These are phyloP conservation scores for Penicillium cinerascens DNA, from an alignment of 495 filamentous ascomycete genomes.

Conservation along the genomic window DNA sequence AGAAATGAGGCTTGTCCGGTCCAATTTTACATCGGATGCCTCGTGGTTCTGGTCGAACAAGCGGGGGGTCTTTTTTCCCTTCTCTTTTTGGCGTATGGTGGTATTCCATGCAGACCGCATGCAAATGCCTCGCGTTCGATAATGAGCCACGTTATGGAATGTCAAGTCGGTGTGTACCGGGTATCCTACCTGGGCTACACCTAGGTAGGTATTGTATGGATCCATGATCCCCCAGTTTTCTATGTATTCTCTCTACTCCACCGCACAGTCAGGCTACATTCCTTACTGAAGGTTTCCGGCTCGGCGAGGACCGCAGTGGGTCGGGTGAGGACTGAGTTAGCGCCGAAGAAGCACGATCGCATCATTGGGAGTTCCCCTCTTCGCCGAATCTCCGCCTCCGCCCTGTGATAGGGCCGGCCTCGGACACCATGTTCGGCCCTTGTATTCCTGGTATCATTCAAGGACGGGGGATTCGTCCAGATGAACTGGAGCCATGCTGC, in stretches of 20 bases:
- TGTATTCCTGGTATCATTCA: constrained; percentile 21
- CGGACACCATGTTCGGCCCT: constrained; percentile 23
- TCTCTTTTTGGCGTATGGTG: not conserved
- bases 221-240: not conserved
- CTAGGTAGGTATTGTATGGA: too few relatives aligned
- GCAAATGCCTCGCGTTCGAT: constrained; percentile 1
- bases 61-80: constrained; percentile 10
- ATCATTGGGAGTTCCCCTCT: constrained; percentile 20
- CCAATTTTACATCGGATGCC: constrained; percentile 19
- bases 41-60: constrained; percentile 25
- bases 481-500: constrained; percentile 20
- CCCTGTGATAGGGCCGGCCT: constrained; percentile 22
- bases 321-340: constrained; percentile 18
- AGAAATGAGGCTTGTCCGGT: not conserved
- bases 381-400: constrained; percentile 13
- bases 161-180: not conserved
- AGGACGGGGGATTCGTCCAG: constrained; percentile 20
- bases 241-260: not conserved
- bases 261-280: not conserved
- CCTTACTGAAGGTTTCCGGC: constrained; percentile 29
- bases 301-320: constrained; percentile 32
- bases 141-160: not conserved
- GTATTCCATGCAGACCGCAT: constrained; percentile 3
- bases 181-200: too few relatives aligned
- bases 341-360: constrained; percentile 17